Conservation (phyloP, 495 filamentous ascomycete genomes). For the Penicillium salamii region DNA sequence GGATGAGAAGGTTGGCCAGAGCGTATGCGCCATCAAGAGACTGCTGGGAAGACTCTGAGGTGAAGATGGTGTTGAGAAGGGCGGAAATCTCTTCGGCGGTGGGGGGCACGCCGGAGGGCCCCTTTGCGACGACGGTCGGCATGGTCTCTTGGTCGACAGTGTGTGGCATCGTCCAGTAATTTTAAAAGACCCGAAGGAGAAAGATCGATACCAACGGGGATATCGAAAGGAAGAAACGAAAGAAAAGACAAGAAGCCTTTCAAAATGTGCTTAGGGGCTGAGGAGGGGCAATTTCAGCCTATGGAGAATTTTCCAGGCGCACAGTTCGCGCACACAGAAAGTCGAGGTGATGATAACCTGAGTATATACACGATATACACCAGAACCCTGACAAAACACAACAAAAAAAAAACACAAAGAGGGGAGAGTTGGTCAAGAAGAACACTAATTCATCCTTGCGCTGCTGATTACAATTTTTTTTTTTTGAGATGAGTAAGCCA, state of each 20-base stretch:
- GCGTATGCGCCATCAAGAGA: constrained; percentile 86
- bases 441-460: neutral
- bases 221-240: neutral
- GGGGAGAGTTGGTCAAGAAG: constrained; percentile 10
- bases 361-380: constrained; percentile 7
- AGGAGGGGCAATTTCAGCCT: constrained; percentile 15
- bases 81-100: constrained; percentile 68
- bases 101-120: constrained; percentile 54
- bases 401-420: constrained; percentile 17
- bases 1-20: constrained; percentile 73
- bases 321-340: constrained; percentile 2
- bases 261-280: neutral
- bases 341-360: neutral
- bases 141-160: constrained; percentile 57
- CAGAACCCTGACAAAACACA: constrained; percentile 8
- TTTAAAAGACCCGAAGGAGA: constrained; percentile 1
- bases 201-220: constrained; percentile 9
- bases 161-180: constrained; percentile 60
- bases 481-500: constrained; percentile 8
- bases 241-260: neutral
- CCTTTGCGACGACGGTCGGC: constrained; percentile 59
- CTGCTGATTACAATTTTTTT: constrained; percentile 10
- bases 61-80: constrained; percentile 73
- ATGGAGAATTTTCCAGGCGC: constrained; percentile 2
- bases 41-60: constrained; percentile 74